Evolutionary conservation across 352 stramenopile species (phyloP).

Genomic region (Phytopythium mirpurense): DNA sequence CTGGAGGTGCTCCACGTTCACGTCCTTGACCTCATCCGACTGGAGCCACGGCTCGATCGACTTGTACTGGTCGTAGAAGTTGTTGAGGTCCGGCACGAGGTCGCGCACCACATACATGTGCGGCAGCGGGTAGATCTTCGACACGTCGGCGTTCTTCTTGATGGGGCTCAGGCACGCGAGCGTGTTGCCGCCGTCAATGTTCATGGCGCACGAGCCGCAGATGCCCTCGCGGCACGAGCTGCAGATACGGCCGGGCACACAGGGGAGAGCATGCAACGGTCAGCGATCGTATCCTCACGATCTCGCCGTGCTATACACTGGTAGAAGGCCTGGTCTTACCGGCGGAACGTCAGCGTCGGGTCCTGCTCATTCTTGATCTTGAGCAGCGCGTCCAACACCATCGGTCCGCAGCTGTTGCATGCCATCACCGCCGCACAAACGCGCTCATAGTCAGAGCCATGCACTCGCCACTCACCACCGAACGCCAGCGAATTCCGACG

Average conservation of each 20-base stretch:
- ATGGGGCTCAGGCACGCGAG: slow-evolving; percentile 98
- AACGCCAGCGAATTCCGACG: slow-evolving; percentile 15
- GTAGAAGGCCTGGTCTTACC: slow-evolving; percentile 22
- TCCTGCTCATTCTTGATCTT: slow-evolving; percentile 99
- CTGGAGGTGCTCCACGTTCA: slow-evolving; percentile 85
- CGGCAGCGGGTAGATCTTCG: slow-evolving; percentile 98
- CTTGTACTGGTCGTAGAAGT: slow-evolving; percentile 98
- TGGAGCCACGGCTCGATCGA: slow-evolving; percentile 99
- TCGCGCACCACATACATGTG: slow-evolving; percentile 99
- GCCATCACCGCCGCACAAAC: slow-evolving; percentile 2
- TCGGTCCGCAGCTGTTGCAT: slow-evolving; percentile 89
- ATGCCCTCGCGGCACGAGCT: slow-evolving; percentile 98
- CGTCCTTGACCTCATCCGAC: slow-evolving; percentile 84
- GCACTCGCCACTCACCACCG: background rate
- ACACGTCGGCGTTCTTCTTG: slow-evolving; percentile 90
- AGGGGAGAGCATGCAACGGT: too few relatives aligned
- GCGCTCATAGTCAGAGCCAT: background rate
- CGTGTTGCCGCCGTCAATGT: slow-evolving; percentile 99
- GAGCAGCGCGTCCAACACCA: slow-evolving; percentile 99
- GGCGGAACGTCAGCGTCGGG: slow-evolving; percentile 97
- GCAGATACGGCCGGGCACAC: slow-evolving; percentile 10
- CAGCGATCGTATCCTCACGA: too few relatives aligned
- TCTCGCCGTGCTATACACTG: too few relatives aligned
- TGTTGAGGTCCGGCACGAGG: slow-evolving; percentile 98
- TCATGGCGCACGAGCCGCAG: slow-evolving; percentile 99